These are phyloP conservation scores for Backusella circina DNA, from an alignment of 192 early-diverging fungal species.

Conservation along the genomic window DNA sequence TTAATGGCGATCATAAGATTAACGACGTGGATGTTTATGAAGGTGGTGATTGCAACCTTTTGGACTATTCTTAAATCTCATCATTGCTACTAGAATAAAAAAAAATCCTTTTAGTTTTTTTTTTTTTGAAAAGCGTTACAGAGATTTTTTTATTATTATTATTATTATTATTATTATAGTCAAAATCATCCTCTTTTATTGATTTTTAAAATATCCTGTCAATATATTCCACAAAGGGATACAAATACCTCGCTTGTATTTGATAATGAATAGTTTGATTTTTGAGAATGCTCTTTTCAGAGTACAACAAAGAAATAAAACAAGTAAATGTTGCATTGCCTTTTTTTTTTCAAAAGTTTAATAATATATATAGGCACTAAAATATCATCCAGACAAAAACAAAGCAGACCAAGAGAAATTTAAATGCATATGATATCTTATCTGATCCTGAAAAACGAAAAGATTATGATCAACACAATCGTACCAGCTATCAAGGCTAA, in stretches of 20 bases:
- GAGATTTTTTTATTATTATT: background rate
- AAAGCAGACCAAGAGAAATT: background rate
- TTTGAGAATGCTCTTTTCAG: too few relatives aligned
- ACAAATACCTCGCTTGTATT: too few relatives aligned
- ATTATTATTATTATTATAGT: too few relatives aligned
- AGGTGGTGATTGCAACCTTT: conserved; percentile 31
- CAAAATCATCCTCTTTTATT: too few relatives aligned
- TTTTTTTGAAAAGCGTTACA: background rate
- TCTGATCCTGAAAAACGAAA: background rate
- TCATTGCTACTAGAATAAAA: too few relatives aligned
- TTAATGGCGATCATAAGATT: conserved; percentile 24
- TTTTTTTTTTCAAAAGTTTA: background rate
- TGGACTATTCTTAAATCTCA: conserved; percentile 31
- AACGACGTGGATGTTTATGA: conserved; percentile 35
- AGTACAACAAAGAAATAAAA: too few relatives aligned
- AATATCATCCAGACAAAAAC: background rate
- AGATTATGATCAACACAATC: background rate
- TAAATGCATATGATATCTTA: background rate
- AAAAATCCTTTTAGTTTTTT: background rate
- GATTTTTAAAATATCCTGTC: too few relatives aligned
- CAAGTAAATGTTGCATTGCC: too few relatives aligned
- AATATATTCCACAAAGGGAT: too few relatives aligned
- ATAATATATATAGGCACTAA: background rate
- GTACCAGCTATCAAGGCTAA: background rate
- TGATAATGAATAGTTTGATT: too few relatives aligned